Evolutionary conservation across 169 alveolate genomes (phyloP).

Genomic region (Plasmodium berghei): DNA sequence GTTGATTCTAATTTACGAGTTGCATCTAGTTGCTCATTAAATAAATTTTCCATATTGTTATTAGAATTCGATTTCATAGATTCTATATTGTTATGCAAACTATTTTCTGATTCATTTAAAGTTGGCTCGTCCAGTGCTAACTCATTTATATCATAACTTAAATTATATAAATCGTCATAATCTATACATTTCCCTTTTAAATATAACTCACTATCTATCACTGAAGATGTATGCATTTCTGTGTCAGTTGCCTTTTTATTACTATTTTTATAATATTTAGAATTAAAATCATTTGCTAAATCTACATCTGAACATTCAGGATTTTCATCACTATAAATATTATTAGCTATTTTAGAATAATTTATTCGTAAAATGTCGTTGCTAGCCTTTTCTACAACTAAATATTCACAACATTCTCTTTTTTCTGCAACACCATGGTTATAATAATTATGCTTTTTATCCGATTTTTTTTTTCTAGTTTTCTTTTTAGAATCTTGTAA

Average conservation of each 20-base stretch:
- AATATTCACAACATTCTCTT: constrained; percentile 66
- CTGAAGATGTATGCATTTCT: not conserved
- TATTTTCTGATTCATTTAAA: constrained; percentile 17
- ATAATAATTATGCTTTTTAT: no score
- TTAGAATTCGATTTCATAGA: no score
- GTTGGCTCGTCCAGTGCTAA: not conserved
- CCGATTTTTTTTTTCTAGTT: not conserved
- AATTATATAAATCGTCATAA: constrained; percentile 35
- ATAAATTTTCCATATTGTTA: no score
- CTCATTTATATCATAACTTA: constrained; percentile 28
- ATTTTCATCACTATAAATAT: no score
- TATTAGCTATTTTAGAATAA: constrained; percentile 22
- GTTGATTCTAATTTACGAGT: no score
- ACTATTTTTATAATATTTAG: not conserved
- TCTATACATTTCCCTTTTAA: constrained; percentile 41
- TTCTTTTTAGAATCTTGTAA: constrained; percentile 5
- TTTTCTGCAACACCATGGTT: constrained; percentile 48
- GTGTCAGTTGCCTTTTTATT: not conserved
- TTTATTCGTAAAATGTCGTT: constrained; percentile 54
- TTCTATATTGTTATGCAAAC: constrained; percentile 11
- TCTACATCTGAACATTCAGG: no score
- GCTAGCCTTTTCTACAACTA: constrained; percentile 43
- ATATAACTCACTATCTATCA: constrained; percentile 17
- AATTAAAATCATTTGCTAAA: no score
- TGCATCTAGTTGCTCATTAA: no score